Percentiles rank a stretch among this genome's conserved stretches.
Conservation (phyloP, 805 yeast species). For the Grigorovia yakushimaensis region DNA sequence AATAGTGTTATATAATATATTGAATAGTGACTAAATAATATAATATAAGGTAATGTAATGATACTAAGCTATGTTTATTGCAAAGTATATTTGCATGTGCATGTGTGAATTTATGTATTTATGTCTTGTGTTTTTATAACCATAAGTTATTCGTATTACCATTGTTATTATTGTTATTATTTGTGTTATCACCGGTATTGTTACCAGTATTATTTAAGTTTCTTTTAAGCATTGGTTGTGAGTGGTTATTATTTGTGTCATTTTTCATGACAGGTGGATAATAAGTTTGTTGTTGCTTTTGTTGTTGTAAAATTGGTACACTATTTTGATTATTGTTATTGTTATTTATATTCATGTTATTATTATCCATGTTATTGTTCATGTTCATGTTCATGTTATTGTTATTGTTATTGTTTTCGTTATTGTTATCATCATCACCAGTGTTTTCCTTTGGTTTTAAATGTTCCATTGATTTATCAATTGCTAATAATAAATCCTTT, state of each 20-base stretch:
- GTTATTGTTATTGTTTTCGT: background rate
- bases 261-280: slow-evolving; percentile 10
- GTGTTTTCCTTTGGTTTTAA: slow-evolving; percentile 11
- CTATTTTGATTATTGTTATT: background rate
- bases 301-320: slow-evolving; percentile 11
- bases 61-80: no score
- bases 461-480: slow-evolving; percentile 26
- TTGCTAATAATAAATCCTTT: slow-evolving; percentile 22
- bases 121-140: background rate
- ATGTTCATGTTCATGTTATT: slow-evolving; percentile 6
- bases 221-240: background rate
- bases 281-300: slow-evolving; percentile 10
- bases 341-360: background rate
- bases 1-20: background rate
- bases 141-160: slow-evolving; percentile 5
- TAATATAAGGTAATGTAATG: no score
- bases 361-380: background rate
- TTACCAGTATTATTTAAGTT: background rate
- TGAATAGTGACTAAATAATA: no score
- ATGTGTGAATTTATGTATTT: background rate
- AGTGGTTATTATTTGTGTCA: background rate
- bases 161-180: slow-evolving; percentile 9
- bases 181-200: no score
- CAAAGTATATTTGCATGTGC: no score
- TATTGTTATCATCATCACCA: background rate